phyloP scores from a whole-genome alignment of 495 filamentous ascomycete species.

The Daldinia loculata region DNA sequence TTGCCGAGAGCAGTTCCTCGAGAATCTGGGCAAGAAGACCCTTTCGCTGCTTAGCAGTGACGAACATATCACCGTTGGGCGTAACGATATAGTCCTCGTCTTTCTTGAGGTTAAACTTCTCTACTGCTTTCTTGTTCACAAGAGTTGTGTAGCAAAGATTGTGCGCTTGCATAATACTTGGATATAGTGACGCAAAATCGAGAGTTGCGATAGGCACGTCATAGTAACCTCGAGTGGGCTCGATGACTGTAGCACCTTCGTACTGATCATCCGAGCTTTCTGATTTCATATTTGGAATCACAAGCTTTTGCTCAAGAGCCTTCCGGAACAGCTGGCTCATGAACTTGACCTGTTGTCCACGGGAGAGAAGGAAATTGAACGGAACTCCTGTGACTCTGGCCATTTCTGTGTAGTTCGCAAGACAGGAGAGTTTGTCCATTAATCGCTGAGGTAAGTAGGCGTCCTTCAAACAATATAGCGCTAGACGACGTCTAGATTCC shows the following conservation, averaged over 20 bases:
- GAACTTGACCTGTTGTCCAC: slow-evolving; percentile 97
- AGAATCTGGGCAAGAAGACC: slow-evolving; percentile 94
- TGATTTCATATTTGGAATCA: slow-evolving; percentile 83
- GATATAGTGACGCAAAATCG: slow-evolving; percentile 98
- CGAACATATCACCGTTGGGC: slow-evolving; percentile 92
- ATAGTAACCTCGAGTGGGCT: slow-evolving; percentile 91
- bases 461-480: slow-evolving; percentile 98
- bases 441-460: slow-evolving; percentile 93
- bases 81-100: slow-evolving; percentile 97
- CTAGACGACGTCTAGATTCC: slow-evolving; percentile 87
- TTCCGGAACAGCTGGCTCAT: slow-evolving; percentile 97
- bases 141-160: slow-evolving; percentile 98
- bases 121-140: slow-evolving; percentile 79
- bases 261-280: slow-evolving; percentile 83
- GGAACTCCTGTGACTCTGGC: slow-evolving; percentile 98
- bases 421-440: slow-evolving; percentile 96
- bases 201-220: slow-evolving; percentile 94
- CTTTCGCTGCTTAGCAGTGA: slow-evolving; percentile 86
- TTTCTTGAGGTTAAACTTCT: slow-evolving; percentile 75
- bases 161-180: slow-evolving; percentile 98
- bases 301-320: slow-evolving; percentile 87
- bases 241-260: slow-evolving; percentile 97
- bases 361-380: slow-evolving; percentile 91
- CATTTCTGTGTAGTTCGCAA: slow-evolving; percentile 99
- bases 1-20: slow-evolving; percentile 85